These are phyloP conservation scores for Murraya koenigii DNA, from an alignment of 345 rosid genomes.

Conservation along the genomic window DNA sequence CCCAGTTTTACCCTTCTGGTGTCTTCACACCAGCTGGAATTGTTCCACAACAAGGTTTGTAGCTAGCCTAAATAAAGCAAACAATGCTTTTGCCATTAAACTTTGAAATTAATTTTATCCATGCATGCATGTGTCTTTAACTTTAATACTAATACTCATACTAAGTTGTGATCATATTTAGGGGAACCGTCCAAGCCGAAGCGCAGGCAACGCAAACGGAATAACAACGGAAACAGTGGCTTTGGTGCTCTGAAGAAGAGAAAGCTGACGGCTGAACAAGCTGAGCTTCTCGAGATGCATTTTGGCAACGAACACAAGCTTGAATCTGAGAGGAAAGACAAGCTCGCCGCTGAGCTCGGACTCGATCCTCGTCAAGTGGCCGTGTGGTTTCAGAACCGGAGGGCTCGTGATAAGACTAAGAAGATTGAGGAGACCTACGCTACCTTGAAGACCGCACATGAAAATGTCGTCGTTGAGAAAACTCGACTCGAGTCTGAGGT, in stretches of 20 bases:
- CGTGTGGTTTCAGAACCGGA: conserved; percentile 95
- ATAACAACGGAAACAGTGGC: conserved; percentile 37
- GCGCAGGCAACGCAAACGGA: conserved; percentile 59
- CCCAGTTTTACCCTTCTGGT: conserved; percentile 62
- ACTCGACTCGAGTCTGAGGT: conserved; percentile 84
- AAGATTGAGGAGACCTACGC: conserved; percentile 79
- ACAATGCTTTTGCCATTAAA: not conserved
- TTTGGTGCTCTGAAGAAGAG: conserved; percentile 52
- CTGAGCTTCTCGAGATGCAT: conserved; percentile 54
- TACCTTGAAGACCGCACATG: conserved; percentile 49
- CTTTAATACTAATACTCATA: not conserved
- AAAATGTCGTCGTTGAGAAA: conserved; percentile 45
- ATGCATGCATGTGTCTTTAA: not conserved
- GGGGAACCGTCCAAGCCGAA: conserved; percentile 48
- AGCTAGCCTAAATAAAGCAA: not conserved
- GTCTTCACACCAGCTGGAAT: conserved; percentile 34
- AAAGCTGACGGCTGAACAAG: conserved; percentile 68
- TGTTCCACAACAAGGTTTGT: conserved; percentile 58
- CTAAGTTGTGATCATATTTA: conserved; percentile 15
- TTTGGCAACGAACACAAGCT: conserved; percentile 77
- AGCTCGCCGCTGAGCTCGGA: conserved; percentile 73
- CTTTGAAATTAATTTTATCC: no score
- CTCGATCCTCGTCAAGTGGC: conserved; percentile 95
- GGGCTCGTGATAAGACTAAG: conserved; percentile 92
- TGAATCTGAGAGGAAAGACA: conserved; percentile 80